These are phyloP conservation scores for Pelargonium citronellum DNA, from an alignment of 441 rosid species.

Conservation along the genomic window DNA sequence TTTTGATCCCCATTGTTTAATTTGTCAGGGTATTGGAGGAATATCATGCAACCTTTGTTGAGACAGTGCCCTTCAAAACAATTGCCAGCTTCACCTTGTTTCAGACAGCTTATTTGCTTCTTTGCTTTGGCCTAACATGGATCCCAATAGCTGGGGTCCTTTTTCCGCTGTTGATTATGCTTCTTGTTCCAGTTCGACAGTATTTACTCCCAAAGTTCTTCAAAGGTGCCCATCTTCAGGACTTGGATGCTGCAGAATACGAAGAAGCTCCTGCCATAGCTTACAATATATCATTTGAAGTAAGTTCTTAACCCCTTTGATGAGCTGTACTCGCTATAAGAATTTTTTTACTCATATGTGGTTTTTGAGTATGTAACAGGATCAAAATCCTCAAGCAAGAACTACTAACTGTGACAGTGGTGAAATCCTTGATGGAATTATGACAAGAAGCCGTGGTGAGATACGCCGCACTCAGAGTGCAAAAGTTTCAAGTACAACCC, in stretches of 20 bases:
- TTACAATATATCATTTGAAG: conserved; percentile 50
- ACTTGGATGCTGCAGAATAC: conserved; percentile 71
- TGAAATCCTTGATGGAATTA: conserved; percentile 60
- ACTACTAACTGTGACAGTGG: conserved; percentile 27
- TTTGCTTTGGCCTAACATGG: conserved; percentile 75
- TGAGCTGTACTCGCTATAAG: background rate
- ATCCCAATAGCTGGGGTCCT: conserved; percentile 73
- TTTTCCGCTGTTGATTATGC: conserved; percentile 69
- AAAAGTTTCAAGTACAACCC: conserved; percentile 47
- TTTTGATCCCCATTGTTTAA: conserved; percentile 14
- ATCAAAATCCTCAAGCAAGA: background rate
- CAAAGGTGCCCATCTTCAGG: conserved; percentile 67
- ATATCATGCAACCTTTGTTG: conserved; percentile 52
- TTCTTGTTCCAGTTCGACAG: conserved; percentile 66
- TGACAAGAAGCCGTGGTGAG: conserved; percentile 76
- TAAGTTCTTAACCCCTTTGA: conserved; percentile 27
- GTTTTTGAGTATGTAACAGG: background rate
- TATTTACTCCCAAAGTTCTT: conserved; percentile 59
- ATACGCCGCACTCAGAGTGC: conserved; percentile 48
- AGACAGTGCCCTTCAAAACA: conserved; percentile 63
- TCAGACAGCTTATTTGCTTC: conserved; percentile 54
- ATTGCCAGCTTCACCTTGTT: conserved; percentile 56
- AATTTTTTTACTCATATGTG: background rate
- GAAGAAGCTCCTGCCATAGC: conserved; percentile 66
- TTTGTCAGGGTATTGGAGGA: conserved; percentile 52